Percentiles rank a stretch among this genome's conserved stretches.
Evolutionary conservation across 257 asterid genomes (phyloP).

Genomic region (Nicotiana tomentosiformis): DNA sequence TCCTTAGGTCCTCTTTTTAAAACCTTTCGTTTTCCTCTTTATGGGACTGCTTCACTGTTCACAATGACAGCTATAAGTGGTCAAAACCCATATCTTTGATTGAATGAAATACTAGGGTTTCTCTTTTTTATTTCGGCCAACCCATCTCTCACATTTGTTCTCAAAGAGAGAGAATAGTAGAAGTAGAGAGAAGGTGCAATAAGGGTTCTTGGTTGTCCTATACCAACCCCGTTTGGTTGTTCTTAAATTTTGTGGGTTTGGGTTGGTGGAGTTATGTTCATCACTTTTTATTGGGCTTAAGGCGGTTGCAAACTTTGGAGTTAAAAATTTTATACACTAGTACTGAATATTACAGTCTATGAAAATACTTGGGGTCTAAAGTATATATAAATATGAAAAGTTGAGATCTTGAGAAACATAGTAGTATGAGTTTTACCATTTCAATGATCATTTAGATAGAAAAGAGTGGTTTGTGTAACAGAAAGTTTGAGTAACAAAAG

Average conservation of each 20-base stretch:
- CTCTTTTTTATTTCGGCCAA: background rate
- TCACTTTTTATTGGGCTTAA: constrained; percentile 7
- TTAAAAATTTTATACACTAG: background rate
- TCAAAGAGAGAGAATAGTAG: background rate
- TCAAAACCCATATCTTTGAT: constrained; percentile 34
- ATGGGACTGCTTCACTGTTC: constrained; percentile 19
- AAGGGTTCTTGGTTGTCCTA: constrained; percentile 53
- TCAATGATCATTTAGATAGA: too few species aligned
- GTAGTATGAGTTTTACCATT: background rate
- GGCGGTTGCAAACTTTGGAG: constrained; percentile 24
- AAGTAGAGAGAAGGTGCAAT: constrained; percentile 19
- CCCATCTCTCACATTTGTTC: constrained; percentile 10
- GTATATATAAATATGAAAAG: background rate
- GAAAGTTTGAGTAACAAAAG: background rate
- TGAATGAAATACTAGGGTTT: constrained; percentile 38
- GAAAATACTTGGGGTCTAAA: background rate
- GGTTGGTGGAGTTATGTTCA: constrained; percentile 52
- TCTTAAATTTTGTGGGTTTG: constrained; percentile 50
- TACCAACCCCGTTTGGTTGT: constrained; percentile 56
- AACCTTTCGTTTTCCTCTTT: constrained; percentile 33
- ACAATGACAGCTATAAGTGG: constrained; percentile 30
- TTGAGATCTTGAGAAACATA: constrained; percentile 2
- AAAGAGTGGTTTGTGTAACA: background rate
- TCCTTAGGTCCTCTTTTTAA: background rate
- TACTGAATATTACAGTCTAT: constrained; percentile 23